Evolutionary conservation across 202 grass and related monocot genomes (phyloP), one percentile per base, ranked within the genome.

Genomic region (Musa balbisiana): DNA sequence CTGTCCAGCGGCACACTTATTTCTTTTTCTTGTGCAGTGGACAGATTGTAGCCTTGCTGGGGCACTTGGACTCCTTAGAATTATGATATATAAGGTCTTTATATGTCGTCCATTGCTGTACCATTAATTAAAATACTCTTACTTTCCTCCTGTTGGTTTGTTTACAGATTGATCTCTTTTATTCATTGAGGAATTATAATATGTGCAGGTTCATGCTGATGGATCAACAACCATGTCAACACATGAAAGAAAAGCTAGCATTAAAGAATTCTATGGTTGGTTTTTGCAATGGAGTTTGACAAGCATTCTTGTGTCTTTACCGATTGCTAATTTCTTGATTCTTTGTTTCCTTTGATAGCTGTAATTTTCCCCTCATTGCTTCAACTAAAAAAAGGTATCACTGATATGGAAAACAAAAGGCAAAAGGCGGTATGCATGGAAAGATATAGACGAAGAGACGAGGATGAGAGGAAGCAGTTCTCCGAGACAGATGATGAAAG

Each of bases 151-250:
- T 49, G 24, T 59, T 9, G 53, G 23, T 13, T 22, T 76, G 58
- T 54, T 72, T 58, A 53, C 25, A 66, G 22, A 51, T 76, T 14
- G 50, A 16, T 63, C n/a, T 68, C 24, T 52, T 68, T 67, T 60
- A 43, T 21, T 62, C 11, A 69, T 53, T 49, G 69, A 69, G 23
- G 14, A 11, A 68, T 17, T 68, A 16, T 52, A 83, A 10, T 74
- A 73, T 83, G 1, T 67, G 55, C 68, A 98, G 94, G 94, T 93
- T 84, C 93, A 92, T 80, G 83, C 80, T 81, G 88, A 98, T 81
- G 94, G 94, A 49, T 93, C 91, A 10, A 98, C 94, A 33, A 93
- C 91, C 22, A 93, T 98, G 94, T 89, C 91, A 81, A 91, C 90
- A 75, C 91, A 98, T 84, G 94, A 98, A 91, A 91, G 94, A 67